phyloP scores from a whole-genome alignment of 2,329 filamentous ascomycete genomes.

The Colletotrichum neosansevieriae region DNA sequence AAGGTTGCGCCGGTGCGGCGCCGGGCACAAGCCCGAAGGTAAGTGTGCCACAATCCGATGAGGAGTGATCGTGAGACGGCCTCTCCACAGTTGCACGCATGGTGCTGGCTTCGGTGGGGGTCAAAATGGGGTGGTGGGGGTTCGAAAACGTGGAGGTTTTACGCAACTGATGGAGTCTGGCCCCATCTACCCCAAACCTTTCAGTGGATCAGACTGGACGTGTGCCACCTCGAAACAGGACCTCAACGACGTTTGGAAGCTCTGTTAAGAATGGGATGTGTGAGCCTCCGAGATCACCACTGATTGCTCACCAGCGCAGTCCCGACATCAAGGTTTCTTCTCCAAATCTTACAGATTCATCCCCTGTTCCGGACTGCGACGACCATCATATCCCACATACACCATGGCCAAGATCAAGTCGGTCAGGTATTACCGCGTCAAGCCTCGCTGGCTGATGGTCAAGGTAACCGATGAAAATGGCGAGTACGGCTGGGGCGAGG shows the following conservation, averaged over 20 bases:
- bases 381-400: background rate
- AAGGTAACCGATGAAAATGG: constrained; percentile 73
- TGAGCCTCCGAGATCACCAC: background rate
- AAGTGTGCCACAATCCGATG: background rate
- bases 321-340: background rate
- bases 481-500: constrained; percentile 74
- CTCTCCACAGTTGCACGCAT: background rate
- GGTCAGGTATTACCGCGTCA: constrained; percentile 75
- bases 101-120: constrained; percentile 15
- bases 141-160: background rate
- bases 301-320: background rate
- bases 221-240: background rate
- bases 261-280: constrained; percentile 28
- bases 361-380: background rate
- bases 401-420: constrained; percentile 61
- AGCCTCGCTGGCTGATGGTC: constrained; percentile 76
- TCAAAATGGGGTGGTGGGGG: constrained; percentile 17
- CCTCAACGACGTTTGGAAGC: background rate
- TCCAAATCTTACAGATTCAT: background rate
- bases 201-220: constrained; percentile 11
- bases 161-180: constrained; percentile 7
- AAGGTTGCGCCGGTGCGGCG: background rate
- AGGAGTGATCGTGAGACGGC: constrained; percentile 16
- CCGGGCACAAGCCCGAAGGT: constrained; percentile 21
- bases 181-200: background rate